These are phyloP conservation scores for Amyloporia xantha DNA, from an alignment of 768 basidiomycete species.

Conservation along the genomic window DNA sequence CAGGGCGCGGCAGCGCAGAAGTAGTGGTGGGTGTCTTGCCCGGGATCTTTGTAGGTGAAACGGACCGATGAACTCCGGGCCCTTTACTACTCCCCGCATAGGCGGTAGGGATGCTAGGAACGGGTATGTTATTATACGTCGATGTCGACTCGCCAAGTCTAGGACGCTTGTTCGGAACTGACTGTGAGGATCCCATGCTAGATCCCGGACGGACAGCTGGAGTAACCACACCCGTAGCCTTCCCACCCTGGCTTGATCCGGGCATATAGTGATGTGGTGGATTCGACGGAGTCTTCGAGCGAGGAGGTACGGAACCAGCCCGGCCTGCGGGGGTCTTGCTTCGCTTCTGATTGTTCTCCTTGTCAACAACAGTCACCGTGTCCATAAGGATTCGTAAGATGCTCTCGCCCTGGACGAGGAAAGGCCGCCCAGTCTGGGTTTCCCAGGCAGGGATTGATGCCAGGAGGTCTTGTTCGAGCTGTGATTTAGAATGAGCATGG, in stretches of 20 bases:
- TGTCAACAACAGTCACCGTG: slow-evolving; percentile 56
- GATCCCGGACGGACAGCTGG: slow-evolving; percentile 56
- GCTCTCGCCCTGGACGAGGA: slow-evolving; percentile 80
- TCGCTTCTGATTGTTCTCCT: slow-evolving; percentile 55
- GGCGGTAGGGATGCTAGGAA: slow-evolving; percentile 7
- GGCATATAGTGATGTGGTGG: slow-evolving; percentile 24
- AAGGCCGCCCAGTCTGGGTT: slow-evolving; percentile 58
- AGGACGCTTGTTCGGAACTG: slow-evolving; percentile 59
- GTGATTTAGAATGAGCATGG: no score
- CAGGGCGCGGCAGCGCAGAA: slow-evolving; percentile 31
- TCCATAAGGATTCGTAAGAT: slow-evolving; percentile 77
- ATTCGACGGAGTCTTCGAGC: slow-evolving; percentile 51
- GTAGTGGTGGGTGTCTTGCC: slow-evolving; percentile 29
- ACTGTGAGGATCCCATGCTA: slow-evolving; percentile 34
- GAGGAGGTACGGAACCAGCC: slow-evolving; percentile 54
- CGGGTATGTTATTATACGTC: slow-evolving; percentile 11
- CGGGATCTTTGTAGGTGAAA: slow-evolving; percentile 46
- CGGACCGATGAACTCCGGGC: slow-evolving; percentile 20
- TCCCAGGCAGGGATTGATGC: slow-evolving; percentile 83
- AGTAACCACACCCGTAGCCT: slow-evolving; percentile 42
- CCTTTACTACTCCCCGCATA: slow-evolving; percentile 27
- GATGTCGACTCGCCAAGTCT: slow-evolving; percentile 40
- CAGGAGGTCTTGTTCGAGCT: slow-evolving; percentile 89
- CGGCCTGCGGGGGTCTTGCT: slow-evolving; percentile 21
- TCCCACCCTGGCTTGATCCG: slow-evolving; percentile 20